These are phyloP conservation scores for Chalciporus piperatus DNA, from an alignment of 768 basidiomycete genomes.

Conservation along the genomic window DNA sequence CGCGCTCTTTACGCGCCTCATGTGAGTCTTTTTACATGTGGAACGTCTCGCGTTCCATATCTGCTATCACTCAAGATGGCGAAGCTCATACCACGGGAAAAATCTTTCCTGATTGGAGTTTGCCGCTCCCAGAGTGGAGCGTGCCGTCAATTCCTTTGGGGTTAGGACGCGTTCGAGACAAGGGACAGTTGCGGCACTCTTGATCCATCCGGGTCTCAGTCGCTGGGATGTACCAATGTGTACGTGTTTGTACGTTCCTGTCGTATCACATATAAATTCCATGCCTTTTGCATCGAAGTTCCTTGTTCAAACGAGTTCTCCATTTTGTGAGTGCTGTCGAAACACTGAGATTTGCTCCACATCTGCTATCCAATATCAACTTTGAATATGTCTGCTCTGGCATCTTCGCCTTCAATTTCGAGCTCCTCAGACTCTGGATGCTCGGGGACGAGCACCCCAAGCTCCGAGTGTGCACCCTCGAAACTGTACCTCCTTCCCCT, in stretches of 20 bases:
- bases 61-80: background rate
- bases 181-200: too few relatives aligned
- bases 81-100: too few relatives aligned
- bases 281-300: background rate
- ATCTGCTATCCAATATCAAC: too few relatives aligned
- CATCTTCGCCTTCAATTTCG: constrained; percentile 8
- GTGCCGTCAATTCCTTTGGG: too few relatives aligned
- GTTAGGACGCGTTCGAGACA: too few relatives aligned
- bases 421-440: constrained; percentile 12
- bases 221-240: constrained; percentile 9
- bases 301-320: background rate
- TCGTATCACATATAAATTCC: constrained; percentile 24
- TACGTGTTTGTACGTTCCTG: constrained; percentile 22
- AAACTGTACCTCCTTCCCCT: constrained; percentile 27
- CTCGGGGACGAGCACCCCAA: constrained; percentile 24
- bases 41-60: background rate
- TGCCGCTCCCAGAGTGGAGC: too few relatives aligned
- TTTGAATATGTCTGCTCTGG: constrained; percentile 15
- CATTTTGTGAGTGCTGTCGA: background rate
- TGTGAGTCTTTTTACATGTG: constrained; percentile 11
- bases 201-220: too few relatives aligned
- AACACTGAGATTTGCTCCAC: too few relatives aligned
- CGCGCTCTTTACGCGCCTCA: background rate
- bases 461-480: constrained; percentile 21
- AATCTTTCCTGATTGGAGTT: too few relatives aligned